Evolutionary conservation across 2,329 filamentous ascomycete genomes (phyloP), one percentile per base, ranked within the genome.

Genomic region (Coniochaeta sp.): DNA sequence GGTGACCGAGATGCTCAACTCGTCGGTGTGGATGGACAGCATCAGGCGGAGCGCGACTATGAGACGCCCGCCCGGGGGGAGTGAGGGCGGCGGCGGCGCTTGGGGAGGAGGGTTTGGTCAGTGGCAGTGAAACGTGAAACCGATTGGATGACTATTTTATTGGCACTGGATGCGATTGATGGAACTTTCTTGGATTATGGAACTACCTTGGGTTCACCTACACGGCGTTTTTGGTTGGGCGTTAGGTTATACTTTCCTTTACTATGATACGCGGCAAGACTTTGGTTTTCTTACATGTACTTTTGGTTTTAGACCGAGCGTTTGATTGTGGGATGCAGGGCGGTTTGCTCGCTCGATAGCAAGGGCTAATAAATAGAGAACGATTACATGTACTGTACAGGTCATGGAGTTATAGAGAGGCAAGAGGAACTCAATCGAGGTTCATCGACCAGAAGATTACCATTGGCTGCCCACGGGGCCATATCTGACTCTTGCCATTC

Each of bases 1-100:
- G 34, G 55, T 57, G 36, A 57, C 34, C 22, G 55, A 57, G 55
- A 57, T 57, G 55, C 38, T 57, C 17, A 34, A 57, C 26, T n/a
- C 16, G 9, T 57, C 55, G 55, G 55, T 44, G 19, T 57, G 55
- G 55, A 57, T 57, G 55, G 55, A 57, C 36, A 57, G 55, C 16
- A 57, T 57, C 6, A 10, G 55, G 38, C 26, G 55, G 26, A 57
- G 55, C 36, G 38, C 55, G 34, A 57, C 55, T 16, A 30, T 44
- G 34, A 57, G 55, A 36, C 34, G 55, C 22, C 38, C 22, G 5
- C 19, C 6, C 8, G 55, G 38, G n/a, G 34, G 55, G 16, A 38
- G 54, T 9, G 30, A 56, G n/a, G 34, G 28, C 22, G 30, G 30
- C 34, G 34, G 28, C 22, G 30, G 30, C 34, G 54, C 26, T 14